Base-by-base conservation (phyloP, 2,329 filamentous ascomycete genomes). In the Falciphora oryzae region DNA sequence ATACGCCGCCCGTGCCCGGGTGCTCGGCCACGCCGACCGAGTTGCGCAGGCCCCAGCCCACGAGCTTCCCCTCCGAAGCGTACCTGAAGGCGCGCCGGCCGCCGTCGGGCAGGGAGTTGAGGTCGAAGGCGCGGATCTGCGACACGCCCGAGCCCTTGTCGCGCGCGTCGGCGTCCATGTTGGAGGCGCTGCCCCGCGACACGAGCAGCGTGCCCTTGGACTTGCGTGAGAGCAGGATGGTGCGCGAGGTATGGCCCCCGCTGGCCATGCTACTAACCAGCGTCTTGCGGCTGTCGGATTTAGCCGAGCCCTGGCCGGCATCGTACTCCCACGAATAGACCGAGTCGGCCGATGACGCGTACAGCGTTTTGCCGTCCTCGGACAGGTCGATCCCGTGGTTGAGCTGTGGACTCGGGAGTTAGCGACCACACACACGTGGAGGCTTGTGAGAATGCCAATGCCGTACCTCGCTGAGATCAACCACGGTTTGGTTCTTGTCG, bases 41-140 rank as follows among this genome's bases (percentile, higher is more conserved):
- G 73, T 92, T 92, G 32, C 89, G 80, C 31, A 92, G 78, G 25
- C 89, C 89, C 87, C 88, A 91, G 22, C 86, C 82, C 5, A 84
- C 71, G 4, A 80, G 68, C 8, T 69, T 69, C 16, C 81, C 82
- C 22, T 83, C 66, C 76, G 77, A 69, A 28, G 83, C 78, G 62
- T 80, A 86, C 68, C 83, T 75, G 70, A 77, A 79, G 3, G 79
- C 71, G 3, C 69, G 59, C 18, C 18, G 1, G 2, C 62, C 64
- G 38, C 71, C 29, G 28, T 67, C 32, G 65, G 69, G 63, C 29
- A 77, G 59, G 65, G 75, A 72, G 59, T 71, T 69, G 14, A 82
- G 68, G 70, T 82, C 77, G 70, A 82, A 84, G 44, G 84, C 84
- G 66, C 87, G 88, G 71, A 93, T 83, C 68, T 90, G 88, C n/a